Evolutionary conservation across 2,329 filamentous ascomycete genomes (phyloP), one percentile per base, ranked within the genome.

Genomic region (Fusarium phyllophilum): DNA sequence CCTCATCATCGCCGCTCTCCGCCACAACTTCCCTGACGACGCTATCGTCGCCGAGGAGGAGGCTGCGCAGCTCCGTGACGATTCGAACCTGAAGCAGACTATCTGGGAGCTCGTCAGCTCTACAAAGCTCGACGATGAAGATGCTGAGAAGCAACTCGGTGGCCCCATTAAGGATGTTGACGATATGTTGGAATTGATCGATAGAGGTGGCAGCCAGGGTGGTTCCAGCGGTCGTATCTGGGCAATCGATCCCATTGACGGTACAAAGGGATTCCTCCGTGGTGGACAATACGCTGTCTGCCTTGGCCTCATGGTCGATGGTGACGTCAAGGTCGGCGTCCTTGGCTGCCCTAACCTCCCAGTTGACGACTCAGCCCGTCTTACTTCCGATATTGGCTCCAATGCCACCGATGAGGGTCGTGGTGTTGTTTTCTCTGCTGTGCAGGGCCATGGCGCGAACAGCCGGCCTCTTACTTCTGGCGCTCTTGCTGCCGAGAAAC

Each of bases 231-330:
- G 94, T 72, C 89, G 96, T 75, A 94, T 98, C 82, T 99, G 96
- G 96, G 94, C 96, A 45, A 91, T 99, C 65, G 96, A 99, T 83
- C 96, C 96, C 68, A 98, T 99, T 72, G 96, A 99, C 83, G 96
- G 96, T 75, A 99, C 96, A 61, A 97, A 98, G 85, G 97, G 96
- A 36, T 99, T 99, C 86, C 87, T 99, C 69, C 90, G 97, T 72
- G 96, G 96, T 60, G 97, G 95, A 44, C 96, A 99, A 85, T 99
- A 99, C 81, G 97, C 96, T 62, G 95, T 99, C 61, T 98, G 96
- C 81, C 89, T 99, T 10, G 96, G 90, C 41, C 87, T 99, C 78
- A 92, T 99, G 85, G 93, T 97, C 34, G 95, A 98, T 79, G 96
- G 96, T 60, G 91, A 97, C 77, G 95, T 98, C 78, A 94, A 95